phyloP scores from a whole-genome alignment of 2,329 filamentous ascomycete genomes.

The Claviceps spartinae region DNA sequence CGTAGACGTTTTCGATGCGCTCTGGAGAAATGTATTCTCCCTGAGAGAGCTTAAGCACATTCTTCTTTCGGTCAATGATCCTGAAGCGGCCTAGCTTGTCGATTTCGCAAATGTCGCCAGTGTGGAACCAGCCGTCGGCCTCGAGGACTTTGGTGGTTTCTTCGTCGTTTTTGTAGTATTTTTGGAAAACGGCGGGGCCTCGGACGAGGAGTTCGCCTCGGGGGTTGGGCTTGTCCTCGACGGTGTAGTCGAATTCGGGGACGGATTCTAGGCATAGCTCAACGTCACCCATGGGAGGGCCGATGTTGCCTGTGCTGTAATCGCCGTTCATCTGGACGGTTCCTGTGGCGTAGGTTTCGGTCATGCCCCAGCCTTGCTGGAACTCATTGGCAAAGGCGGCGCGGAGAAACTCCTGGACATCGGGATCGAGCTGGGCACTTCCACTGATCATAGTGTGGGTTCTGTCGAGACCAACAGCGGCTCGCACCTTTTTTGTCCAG shows the following conservation, averaged over 20 bases:
- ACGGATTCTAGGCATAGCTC: slow-evolving; percentile 78
- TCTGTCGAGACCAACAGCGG: slow-evolving; percentile 69
- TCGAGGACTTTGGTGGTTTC: slow-evolving; percentile 77
- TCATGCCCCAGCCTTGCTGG: slow-evolving; percentile 82
- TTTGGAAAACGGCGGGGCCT: slow-evolving; percentile 65
- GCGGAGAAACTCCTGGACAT: slow-evolving; percentile 77
- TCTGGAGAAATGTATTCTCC: slow-evolving; percentile 98
- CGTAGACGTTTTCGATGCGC: slow-evolving; percentile 88
- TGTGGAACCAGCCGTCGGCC: slow-evolving; percentile 91
- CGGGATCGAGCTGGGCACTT: slow-evolving; percentile 79
- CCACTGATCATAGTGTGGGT: slow-evolving; percentile 67
- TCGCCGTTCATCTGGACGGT: slow-evolving; percentile 59
- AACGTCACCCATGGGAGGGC: slow-evolving; percentile 49
- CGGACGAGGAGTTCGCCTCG: slow-evolving; percentile 82
- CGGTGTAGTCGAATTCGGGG: slow-evolving; percentile 86
- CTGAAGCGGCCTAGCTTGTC: slow-evolving; percentile 77
- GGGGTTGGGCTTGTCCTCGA: slow-evolving; percentile 76
- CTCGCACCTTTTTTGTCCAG: slow-evolving; percentile 77
- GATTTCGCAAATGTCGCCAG: slow-evolving; percentile 78
- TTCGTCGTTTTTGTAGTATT: slow-evolving; percentile 81
- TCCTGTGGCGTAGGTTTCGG: slow-evolving; percentile 75
- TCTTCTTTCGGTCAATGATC: slow-evolving; percentile 96
- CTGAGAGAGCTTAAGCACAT: slow-evolving; percentile 95
- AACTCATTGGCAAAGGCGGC: slow-evolving; percentile 70
- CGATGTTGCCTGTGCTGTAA: slow-evolving; percentile 68